phyloP scores from a whole-genome alignment of 805 yeast genomes.

The Metschnikowia matae region DNA sequence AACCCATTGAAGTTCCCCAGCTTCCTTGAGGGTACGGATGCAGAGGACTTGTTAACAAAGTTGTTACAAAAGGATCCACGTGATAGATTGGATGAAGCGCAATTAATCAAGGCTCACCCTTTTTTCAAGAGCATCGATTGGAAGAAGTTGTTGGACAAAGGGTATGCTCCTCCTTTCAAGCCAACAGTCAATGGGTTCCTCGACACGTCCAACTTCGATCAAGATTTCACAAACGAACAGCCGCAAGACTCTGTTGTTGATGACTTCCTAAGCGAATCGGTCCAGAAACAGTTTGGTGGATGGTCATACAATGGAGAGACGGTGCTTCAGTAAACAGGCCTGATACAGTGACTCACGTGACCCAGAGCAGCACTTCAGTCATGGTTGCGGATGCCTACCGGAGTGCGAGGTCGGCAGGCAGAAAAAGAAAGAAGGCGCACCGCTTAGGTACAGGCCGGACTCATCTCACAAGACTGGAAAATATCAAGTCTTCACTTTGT shows the following conservation, averaged over 20 bases:
- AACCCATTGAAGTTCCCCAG: constrained; percentile 88
- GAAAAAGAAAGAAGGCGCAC: not conserved
- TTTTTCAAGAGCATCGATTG: constrained; percentile 90
- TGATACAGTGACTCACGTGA: not conserved
- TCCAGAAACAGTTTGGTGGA: constrained; percentile 97
- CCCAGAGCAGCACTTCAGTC: not conserved
- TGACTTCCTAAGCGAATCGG: constrained; percentile 85
- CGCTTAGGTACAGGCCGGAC: constrained; percentile 1
- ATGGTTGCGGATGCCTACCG: not conserved
- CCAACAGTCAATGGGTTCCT: constrained; percentile 82
- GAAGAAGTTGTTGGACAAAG: constrained; percentile 75
- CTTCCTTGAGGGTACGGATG: constrained; percentile 74
- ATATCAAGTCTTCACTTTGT: not conserved
- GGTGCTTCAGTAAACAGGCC: constrained; percentile 12
- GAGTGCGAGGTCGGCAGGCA: not conserved
- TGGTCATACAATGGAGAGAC: constrained; percentile 89
- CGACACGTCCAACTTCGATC: constrained; percentile 92
- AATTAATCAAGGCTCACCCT: constrained; percentile 76
- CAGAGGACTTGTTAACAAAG: constrained; percentile 71
- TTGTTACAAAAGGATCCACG: constrained; percentile 82
- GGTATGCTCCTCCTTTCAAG: constrained; percentile 91
- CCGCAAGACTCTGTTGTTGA: constrained; percentile 96
- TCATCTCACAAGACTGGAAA: constrained; percentile 6
- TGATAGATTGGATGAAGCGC: constrained; percentile 75
- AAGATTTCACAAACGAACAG: constrained; percentile 85